Evolutionary conservation across 2,329 filamentous ascomycete species (phyloP).

Genomic region (Stagonosporopsis vannaccii): DNA sequence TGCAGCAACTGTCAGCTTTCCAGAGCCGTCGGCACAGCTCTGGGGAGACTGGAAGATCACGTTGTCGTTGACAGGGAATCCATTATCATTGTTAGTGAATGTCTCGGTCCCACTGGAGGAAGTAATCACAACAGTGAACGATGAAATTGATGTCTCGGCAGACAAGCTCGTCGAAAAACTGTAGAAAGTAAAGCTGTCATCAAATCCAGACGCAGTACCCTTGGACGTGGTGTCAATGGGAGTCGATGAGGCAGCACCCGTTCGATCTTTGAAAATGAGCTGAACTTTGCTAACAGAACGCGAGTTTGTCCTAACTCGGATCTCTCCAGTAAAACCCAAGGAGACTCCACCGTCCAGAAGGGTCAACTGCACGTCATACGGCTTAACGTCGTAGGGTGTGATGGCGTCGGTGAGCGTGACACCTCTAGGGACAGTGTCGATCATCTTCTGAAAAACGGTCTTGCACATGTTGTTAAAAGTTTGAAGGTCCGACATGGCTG

Average conservation of each 20-base stretch:
- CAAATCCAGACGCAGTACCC: slow-evolving; percentile 63
- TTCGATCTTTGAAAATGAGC: slow-evolving; percentile 64
- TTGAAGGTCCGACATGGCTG: slow-evolving; percentile 54
- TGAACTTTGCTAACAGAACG: slow-evolving; percentile 58
- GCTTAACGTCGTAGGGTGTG: slow-evolving; percentile 66
- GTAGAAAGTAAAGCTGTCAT: slow-evolving; percentile 63
- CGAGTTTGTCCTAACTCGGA: slow-evolving; percentile 64
- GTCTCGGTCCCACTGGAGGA: slow-evolving; percentile 54
- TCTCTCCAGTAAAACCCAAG: slow-evolving; percentile 62
- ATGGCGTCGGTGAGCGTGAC: slow-evolving; percentile 62
- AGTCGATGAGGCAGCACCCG: slow-evolving; percentile 58
- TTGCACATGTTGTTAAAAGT: slow-evolving; percentile 60
- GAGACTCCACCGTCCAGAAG: slow-evolving; percentile 58
- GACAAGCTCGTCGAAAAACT: slow-evolving; percentile 56
- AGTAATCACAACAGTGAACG: slow-evolving; percentile 64
- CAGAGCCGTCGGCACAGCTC: slow-evolving; percentile 57
- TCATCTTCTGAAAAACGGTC: slow-evolving; percentile 65
- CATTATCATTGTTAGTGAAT: slow-evolving; percentile 65
- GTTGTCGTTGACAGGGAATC: slow-evolving; percentile 63
- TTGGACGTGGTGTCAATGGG: slow-evolving; percentile 54
- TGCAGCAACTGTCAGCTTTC: slow-evolving; percentile 33
- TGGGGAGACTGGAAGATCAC: slow-evolving; percentile 64
- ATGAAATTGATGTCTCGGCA: slow-evolving; percentile 66
- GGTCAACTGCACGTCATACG: slow-evolving; percentile 63
- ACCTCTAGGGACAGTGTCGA: slow-evolving; percentile 64